A percentile compares a stretch with the other conserved stretches of the same genome.
phyloP scores from a whole-genome alignment of 495 filamentous ascomycete genomes.

The Trichocladium uniseriatum region DNA sequence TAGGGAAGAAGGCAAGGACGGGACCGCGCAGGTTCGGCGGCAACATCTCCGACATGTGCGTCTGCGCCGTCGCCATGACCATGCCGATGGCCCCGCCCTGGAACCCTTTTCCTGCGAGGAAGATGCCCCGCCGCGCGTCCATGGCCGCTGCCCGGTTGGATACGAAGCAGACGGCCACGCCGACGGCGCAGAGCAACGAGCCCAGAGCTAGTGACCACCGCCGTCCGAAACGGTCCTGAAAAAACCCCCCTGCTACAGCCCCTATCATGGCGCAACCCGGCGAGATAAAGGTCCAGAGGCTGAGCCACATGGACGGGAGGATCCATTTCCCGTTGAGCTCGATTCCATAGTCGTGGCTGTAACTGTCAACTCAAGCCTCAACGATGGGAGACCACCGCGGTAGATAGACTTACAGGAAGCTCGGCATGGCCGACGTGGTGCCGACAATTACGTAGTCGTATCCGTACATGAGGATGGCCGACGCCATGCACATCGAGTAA shows the following conservation, averaged over 20 bases:
- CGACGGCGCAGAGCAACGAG: conserved; percentile 31
- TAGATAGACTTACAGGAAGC: no score
- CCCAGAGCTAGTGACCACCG: conserved; percentile 29
- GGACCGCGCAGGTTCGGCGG: conserved; percentile 35
- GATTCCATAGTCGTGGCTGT: conserved; percentile 31
- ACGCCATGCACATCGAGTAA: neutral
- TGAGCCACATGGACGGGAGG: conserved; percentile 40
- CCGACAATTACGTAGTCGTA: conserved; percentile 44
- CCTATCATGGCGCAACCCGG: conserved; percentile 38
- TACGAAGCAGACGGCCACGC: conserved; percentile 19
- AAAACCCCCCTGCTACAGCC: conserved; percentile 29
- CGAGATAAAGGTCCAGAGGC: conserved; percentile 35
- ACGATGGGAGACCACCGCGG: no score
- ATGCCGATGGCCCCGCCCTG: conserved; percentile 37
- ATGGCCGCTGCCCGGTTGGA: neutral
- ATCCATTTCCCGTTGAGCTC: conserved; percentile 29
- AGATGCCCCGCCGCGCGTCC: neutral
- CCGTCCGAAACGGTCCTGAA: conserved; percentile 37
- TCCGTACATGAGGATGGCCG: conserved; percentile 33
- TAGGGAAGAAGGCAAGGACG: conserved; percentile 36
- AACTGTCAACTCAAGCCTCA: neutral
- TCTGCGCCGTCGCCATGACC: conserved; percentile 34
- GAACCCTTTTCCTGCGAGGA: conserved; percentile 6
- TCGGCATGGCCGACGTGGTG: conserved; percentile 33
- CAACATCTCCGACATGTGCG: conserved; percentile 41